Evolutionary conservation across 1,139 yeast genomes (phyloP).

Genomic region (Pichia terricola): DNA sequence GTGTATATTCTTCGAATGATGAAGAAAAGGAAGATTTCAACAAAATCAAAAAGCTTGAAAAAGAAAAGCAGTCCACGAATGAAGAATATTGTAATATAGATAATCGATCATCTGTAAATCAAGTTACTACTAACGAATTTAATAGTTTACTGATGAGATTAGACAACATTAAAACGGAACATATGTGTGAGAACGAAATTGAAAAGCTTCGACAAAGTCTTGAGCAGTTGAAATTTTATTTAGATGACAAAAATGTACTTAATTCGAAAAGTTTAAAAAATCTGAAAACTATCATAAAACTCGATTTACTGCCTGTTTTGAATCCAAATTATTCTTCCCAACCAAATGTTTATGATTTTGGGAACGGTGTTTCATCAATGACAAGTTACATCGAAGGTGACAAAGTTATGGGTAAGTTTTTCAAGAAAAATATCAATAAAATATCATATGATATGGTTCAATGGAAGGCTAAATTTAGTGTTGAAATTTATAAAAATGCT

Average conservation of each 20-base stretch:
- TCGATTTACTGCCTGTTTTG: conserved; percentile 2
- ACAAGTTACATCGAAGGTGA: conserved; percentile 7
- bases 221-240: conserved; percentile 8
- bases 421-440: conserved; percentile 7
- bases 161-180: conserved; percentile 7
- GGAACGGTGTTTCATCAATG: conserved; percentile 10
- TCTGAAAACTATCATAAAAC: conserved; percentile 1
- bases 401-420: conserved; percentile 6
- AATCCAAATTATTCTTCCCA: conserved; percentile 1
- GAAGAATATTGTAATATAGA: too few relatives aligned
- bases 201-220: conserved; percentile 8
- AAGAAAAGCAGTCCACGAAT: not conserved
- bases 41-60: conserved; percentile 7
- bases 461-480: conserved; percentile 8
- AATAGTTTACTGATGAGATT: conserved; percentile 3
- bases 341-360: conserved; percentile 3
- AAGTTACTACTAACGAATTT: not conserved
- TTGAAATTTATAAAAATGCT: conserved; percentile 4
- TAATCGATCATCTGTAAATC: too few relatives aligned
- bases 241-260: conserved; percentile 7
- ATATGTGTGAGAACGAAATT: conserved; percentile 8
- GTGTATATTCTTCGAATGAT: conserved; percentile 15
- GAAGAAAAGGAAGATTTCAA: conserved; percentile 7
- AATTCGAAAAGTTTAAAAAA: conserved; percentile 5
- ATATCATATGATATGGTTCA: conserved; percentile 6